phyloP scores from a whole-genome alignment of 2,329 filamentous ascomycete genomes.

The Drechslera avenae region DNA sequence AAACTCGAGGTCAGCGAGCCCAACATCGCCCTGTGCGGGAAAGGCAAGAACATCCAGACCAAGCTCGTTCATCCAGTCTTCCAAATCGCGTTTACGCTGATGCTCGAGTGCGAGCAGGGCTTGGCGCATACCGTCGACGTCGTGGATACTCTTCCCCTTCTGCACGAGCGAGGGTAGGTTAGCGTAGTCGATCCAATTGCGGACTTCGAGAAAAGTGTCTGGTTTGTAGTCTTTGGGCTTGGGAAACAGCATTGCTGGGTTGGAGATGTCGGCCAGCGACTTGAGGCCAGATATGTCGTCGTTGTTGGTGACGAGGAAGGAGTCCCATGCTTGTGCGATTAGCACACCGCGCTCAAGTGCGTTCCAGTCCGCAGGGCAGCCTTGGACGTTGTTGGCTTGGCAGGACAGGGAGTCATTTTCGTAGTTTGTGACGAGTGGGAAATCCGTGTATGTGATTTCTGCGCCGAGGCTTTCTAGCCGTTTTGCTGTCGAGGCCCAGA shows the following conservation, averaged over 20 bases:
- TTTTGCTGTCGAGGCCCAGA: slow-evolving; percentile 42
- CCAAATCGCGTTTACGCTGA: slow-evolving; percentile 56
- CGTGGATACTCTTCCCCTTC: slow-evolving; percentile 45
- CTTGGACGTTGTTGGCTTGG: slow-evolving; percentile 50
- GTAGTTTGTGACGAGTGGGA: slow-evolving; percentile 55
- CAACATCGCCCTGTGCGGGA: slow-evolving; percentile 59
- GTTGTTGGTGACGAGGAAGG: slow-evolving; percentile 54
- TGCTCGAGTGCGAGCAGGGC: slow-evolving; percentile 56
- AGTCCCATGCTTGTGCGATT: slow-evolving; percentile 59
- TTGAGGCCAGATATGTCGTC: slow-evolving; percentile 44
- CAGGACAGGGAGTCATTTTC: slow-evolving; percentile 48
- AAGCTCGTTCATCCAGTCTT: slow-evolving; percentile 56
- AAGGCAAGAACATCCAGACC: slow-evolving; percentile 56
- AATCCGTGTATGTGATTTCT: slow-evolving; percentile 52
- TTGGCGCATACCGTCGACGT: slow-evolving; percentile 50
- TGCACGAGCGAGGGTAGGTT: slow-evolving; percentile 39
- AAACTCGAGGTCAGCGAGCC: slow-evolving; percentile 55
- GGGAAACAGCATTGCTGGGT: slow-evolving; percentile 48
- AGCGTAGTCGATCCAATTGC: slow-evolving; percentile 50
- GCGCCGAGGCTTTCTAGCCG: slow-evolving; percentile 52
- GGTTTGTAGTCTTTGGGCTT: slow-evolving; percentile 46
- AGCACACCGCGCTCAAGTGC: slow-evolving; percentile 55
- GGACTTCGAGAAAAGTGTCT: slow-evolving; percentile 47
- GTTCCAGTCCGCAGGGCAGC: slow-evolving; percentile 55
- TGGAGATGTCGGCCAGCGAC: slow-evolving; percentile 47